Percentiles rank a stretch among this genome's conserved stretches.
Evolutionary conservation across 1,139 yeast species (phyloP).

Genomic region (Blastobotrys niveus): DNA sequence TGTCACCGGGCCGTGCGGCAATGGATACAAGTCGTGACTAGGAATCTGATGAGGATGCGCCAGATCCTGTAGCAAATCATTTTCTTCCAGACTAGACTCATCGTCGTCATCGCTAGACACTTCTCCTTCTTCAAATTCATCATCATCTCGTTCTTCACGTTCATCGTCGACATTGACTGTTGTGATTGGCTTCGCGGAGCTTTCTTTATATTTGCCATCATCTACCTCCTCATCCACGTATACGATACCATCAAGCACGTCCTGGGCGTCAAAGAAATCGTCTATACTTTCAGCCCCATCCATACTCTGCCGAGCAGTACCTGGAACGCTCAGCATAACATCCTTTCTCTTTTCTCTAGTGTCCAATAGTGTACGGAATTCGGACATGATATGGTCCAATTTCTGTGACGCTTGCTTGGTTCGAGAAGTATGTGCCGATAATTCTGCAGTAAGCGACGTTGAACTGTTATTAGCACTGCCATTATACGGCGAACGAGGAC

Average conservation of each 20-base stretch:
- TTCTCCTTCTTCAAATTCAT: constrained; percentile 25
- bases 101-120: constrained; percentile 20
- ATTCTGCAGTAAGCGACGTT: neutral
- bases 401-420: neutral
- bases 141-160: constrained; percentile 7
- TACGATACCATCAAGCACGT: constrained; percentile 38
- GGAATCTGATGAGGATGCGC: constrained; percentile 7
- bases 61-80: constrained; percentile 6
- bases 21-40: constrained; percentile 12
- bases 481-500: too few relatives aligned
- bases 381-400: constrained; percentile 12
- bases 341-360: neutral
- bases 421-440: neutral
- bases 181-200: constrained; percentile 27
- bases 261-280: constrained; percentile 67
- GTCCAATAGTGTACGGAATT: constrained; percentile 10
- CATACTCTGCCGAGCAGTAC: constrained; percentile 10
- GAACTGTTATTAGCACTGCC: neutral
- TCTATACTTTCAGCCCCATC: constrained; percentile 24
- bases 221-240: constrained; percentile 17
- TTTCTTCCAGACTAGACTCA: constrained; percentile 11
- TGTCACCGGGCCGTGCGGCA: constrained; percentile 30
- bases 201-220: constrained; percentile 14
- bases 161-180: constrained; percentile 17
- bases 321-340: neutral